Base-by-base conservation (phyloP, 2,329 filamentous ascomycete genomes). In the Sarocladium oryzae region DNA sequence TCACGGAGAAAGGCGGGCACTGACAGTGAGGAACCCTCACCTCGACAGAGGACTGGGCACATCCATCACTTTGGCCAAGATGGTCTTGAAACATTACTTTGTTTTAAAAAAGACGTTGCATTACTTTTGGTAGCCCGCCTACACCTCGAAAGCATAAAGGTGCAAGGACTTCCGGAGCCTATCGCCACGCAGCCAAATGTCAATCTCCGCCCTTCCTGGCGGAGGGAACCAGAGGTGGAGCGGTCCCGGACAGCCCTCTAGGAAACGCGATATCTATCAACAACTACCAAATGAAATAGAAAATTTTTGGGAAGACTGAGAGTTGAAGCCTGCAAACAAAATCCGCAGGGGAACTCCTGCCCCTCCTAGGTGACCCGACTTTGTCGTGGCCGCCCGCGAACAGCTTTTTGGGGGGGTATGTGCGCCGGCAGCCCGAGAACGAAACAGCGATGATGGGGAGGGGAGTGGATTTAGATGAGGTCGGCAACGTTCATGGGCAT, bases 401-500 rank as follows among this genome's bases (percentile, higher is more conserved):
- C 28, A 43, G 26, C 23, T 56, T 51, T 52, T 57, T 53, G 54
- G 53, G 57, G 53, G 54, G 53, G 57, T 59, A 56, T 54, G 54
- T 58, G 43, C 43, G 43, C 43, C 43, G 28, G 43, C 43, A 48
- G 28, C 43, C 43, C 40, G 15, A 48, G 43, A 48, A 30, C 43
- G 43, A 48, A 48, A 48, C 43, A 48, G 43, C 43, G 43, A 48
- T 48, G 43, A 48, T 32, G 43, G 43, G 26, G 30, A 21, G n/a
- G 21, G 43, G 43, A 37, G 30, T 20, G n/a, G 21, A 20, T 49
- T 82, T 85, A 86, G 72, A 87, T 87, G 62, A 87, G 82, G 64
- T 87, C 84, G 62, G 84, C 84, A 63, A 87, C 84, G 74, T 87
- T 87, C 93, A 99, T 97, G 68, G 93, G 93, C 93, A 99, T 99